Evolutionary conservation across 441 rosid species (phyloP).

Genomic region (Omphalea diandra): DNA sequence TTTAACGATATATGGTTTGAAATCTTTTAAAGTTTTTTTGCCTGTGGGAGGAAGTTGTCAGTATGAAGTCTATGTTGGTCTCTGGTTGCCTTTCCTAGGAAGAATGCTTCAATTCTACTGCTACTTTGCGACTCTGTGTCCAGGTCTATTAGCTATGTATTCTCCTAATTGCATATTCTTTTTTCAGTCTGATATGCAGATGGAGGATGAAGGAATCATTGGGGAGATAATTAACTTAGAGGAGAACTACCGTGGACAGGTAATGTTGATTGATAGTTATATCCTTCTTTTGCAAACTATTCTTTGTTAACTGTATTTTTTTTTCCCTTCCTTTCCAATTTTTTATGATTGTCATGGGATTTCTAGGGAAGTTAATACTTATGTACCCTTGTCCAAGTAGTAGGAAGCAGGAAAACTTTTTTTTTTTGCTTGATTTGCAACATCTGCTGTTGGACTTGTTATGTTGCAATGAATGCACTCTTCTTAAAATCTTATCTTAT

Average conservation of each 20-base stretch:
- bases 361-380: neutral
- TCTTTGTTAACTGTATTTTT: neutral
- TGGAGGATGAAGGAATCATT: constrained; percentile 59
- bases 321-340: constrained; percentile 16
- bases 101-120: neutral
- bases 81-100: constrained; percentile 3
- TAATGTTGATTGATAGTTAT: constrained; percentile 30
- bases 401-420: constrained; percentile 8
- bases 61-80: neutral
- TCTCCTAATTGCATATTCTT: constrained; percentile 28
- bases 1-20: constrained; percentile 4
- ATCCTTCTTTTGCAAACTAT: constrained; percentile 8
- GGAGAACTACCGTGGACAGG: constrained; percentile 64
- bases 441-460: constrained; percentile 16
- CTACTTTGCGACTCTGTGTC: constrained; percentile 5
- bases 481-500: constrained; percentile 8
- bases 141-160: constrained; percentile 1
- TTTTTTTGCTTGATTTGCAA: constrained; percentile 10
- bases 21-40: constrained; percentile 21
- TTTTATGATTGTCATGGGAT: constrained; percentile 2
- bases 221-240: constrained; percentile 57
- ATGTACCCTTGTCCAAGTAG: neutral
- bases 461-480: constrained; percentile 8
- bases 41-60: neutral
- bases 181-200: constrained; percentile 51